These are phyloP conservation scores for Rhynchospora breviuscula DNA, from an alignment of 176 grass and related monocot species.

Conservation along the genomic window DNA sequence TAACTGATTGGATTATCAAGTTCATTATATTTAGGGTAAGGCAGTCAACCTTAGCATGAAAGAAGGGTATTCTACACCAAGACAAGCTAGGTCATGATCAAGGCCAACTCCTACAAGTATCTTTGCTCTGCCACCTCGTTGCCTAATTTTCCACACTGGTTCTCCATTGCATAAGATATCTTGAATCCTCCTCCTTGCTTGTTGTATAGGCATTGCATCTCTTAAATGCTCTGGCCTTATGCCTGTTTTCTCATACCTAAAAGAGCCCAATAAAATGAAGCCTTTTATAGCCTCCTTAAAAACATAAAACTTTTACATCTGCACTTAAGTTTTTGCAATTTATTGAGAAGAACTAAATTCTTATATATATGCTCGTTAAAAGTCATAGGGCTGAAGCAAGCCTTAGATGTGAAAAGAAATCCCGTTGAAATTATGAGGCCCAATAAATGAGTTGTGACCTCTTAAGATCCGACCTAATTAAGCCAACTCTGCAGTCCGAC, in stretches of 20 bases:
- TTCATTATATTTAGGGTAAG: not conserved
- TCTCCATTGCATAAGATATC: conserved; percentile 85
- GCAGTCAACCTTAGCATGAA: conserved; percentile 63
- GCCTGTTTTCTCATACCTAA: conserved; percentile 74
- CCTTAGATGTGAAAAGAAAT: not conserved
- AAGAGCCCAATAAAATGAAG: not conserved
- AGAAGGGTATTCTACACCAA: conserved; percentile 67
- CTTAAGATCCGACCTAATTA: not conserved
- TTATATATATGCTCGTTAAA: not conserved
- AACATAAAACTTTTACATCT: too few species aligned
- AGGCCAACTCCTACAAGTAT: conserved; percentile 68
- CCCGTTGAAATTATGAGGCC: not conserved
- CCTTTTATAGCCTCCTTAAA: not conserved
- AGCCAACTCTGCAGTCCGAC: too few species aligned
- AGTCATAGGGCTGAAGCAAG: not conserved
- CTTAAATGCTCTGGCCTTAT: conserved; percentile 67
- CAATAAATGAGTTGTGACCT: not conserved
- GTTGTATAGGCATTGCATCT: conserved; percentile 69
- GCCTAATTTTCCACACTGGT: conserved; percentile 63
- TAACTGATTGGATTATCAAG: not conserved
- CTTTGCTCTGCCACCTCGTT: conserved; percentile 49
- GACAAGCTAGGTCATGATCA: conserved; percentile 62
- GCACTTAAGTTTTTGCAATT: too few species aligned
- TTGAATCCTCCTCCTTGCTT: conserved; percentile 64
- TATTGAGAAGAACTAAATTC: not conserved